These are phyloP conservation scores for Trichosporon asahii DNA, from an alignment of 1,284 basidiomycete genomes.

Conservation along the genomic window DNA sequence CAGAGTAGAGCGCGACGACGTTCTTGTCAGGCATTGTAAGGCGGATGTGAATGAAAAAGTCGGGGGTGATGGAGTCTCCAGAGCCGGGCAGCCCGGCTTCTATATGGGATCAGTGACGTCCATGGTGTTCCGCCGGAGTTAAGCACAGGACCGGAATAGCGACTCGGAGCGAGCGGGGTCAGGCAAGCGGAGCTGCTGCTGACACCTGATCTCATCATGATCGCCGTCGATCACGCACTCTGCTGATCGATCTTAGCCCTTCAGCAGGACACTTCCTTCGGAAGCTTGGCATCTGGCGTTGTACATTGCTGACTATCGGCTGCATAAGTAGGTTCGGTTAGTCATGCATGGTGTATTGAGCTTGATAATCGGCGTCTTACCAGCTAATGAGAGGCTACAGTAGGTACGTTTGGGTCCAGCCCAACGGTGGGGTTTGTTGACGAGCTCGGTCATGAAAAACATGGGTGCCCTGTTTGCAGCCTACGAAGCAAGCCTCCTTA, in stretches of 20 bases:
- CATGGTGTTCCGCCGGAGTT: background rate
- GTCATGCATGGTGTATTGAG: background rate
- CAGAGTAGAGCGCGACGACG: constrained; percentile 20
- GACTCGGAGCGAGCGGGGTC: too few relatives aligned
- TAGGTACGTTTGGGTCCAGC: too few relatives aligned
- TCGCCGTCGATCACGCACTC: background rate
- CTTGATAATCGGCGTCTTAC: background rate
- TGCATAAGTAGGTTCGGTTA: background rate
- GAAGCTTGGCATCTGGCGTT: background rate
- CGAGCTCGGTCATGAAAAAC: background rate
- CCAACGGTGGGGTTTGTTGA: background rate
- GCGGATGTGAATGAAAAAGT: background rate
- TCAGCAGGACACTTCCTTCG: background rate
- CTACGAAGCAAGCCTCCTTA: too few relatives aligned
- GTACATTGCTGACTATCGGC: background rate
- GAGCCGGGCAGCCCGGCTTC: background rate
- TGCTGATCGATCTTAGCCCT: background rate
- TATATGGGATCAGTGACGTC: background rate
- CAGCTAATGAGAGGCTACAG: background rate
- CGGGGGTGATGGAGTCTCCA: background rate
- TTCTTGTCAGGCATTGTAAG: constrained; percentile 1
- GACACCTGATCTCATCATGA: background rate
- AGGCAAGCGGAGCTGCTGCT: background rate
- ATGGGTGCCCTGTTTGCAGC: too few relatives aligned
- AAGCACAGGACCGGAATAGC: background rate